Evolutionary conservation across 345 rosid species (phyloP).

Genomic region (Melaleuca quinquenervia): DNA sequence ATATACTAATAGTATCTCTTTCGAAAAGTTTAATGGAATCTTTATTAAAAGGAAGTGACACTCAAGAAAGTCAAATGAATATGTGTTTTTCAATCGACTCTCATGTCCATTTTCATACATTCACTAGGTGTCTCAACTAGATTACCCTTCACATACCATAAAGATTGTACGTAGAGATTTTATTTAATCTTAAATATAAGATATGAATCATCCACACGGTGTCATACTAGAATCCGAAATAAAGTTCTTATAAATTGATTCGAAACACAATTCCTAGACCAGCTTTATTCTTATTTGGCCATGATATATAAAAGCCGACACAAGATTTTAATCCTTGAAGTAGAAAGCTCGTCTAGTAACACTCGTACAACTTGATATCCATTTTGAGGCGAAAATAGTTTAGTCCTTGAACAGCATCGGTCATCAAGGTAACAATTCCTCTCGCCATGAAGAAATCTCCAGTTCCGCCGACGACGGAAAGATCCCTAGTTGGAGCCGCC

Average conservation of each 20-base stretch:
- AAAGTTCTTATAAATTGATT: background rate
- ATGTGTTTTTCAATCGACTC: background rate
- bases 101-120: background rate
- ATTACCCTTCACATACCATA: slow-evolving; percentile 36
- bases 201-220: background rate
- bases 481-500: slow-evolving; percentile 46
- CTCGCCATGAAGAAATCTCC: slow-evolving; percentile 72
- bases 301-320: background rate
- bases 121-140: slow-evolving; percentile 1
- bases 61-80: background rate
- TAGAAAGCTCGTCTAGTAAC: background rate
- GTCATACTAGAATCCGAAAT: background rate
- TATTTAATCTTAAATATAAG: background rate
- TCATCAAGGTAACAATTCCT: slow-evolving; percentile 46
- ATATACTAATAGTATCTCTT: background rate
- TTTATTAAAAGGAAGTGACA: background rate
- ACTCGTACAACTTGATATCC: slow-evolving; percentile 13
- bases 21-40: background rate
- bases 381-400: slow-evolving; percentile 47
- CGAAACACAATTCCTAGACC: background rate
- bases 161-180: background rate
- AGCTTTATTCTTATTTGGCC: background rate
- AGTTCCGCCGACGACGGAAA: slow-evolving; percentile 57
- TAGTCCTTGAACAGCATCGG: slow-evolving; percentile 34
- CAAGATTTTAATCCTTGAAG: background rate